These are phyloP conservation scores for Pyronema domesticum DNA, from an alignment of 495 filamentous ascomycete genomes.

Conservation along the genomic window DNA sequence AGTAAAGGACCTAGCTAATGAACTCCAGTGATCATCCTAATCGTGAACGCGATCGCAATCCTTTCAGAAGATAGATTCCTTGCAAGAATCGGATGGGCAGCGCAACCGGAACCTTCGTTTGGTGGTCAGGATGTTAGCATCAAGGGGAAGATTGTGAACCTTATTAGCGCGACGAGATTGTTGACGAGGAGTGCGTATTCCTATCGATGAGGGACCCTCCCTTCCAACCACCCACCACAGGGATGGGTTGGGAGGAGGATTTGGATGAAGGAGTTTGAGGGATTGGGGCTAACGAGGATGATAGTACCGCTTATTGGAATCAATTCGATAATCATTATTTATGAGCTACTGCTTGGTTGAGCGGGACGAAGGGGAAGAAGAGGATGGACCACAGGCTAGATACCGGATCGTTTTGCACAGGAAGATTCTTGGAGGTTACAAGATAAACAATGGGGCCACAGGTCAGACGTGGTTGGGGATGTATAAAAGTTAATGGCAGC, in stretches of 20 bases:
- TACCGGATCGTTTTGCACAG: too few species aligned
- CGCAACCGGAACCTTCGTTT: constrained; percentile 2
- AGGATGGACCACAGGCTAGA: too few species aligned
- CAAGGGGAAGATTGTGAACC: constrained; percentile 69
- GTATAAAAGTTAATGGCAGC: too few species aligned
- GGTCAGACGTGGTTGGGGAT: too few species aligned
- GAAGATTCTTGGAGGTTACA: too few species aligned
- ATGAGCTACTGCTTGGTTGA: constrained; percentile 77
- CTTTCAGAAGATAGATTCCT: constrained; percentile 96
- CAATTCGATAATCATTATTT: constrained; percentile 78
- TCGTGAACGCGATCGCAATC: constrained; percentile 86
- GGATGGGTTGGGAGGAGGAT: neutral
- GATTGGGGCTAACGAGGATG: constrained; percentile 9
- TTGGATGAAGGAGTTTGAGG: neutral
- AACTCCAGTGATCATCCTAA: constrained; percentile 38
- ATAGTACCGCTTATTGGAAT: constrained; percentile 85
- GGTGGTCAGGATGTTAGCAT: constrained; percentile 38
- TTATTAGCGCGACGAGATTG: constrained; percentile 80
- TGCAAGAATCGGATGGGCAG: constrained; percentile 78
- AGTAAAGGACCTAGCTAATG: neutral
- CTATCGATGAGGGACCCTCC: neutral
- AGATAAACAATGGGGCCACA: too few species aligned
- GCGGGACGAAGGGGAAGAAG: neutral
- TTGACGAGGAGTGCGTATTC: constrained; percentile 74
- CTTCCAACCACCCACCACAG: too few species aligned